Evolutionary conservation across 164 flowering plant species (phyloP), one percentile per base, ranked within the genome.

Genomic region (Vitis amurensis): DNA sequence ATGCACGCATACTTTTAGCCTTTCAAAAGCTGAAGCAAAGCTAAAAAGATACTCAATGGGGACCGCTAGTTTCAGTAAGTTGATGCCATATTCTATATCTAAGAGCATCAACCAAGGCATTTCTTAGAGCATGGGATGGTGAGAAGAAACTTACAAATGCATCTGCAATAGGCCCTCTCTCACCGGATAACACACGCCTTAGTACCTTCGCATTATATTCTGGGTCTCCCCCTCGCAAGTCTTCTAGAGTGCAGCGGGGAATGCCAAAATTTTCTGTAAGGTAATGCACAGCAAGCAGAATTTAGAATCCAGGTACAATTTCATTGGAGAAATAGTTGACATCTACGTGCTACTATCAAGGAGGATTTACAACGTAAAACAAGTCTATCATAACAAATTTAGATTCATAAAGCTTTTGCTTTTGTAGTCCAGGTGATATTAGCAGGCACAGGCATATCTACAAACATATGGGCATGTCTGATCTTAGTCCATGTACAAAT

Each of bases 151-250:
- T 53, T 53, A 53, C 56, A 53, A 53, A 53, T 53, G 16, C 56
- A 23, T 23, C 56, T 1, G n/a, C 56, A 53, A 53, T 53, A 13
- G 56, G 56, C 11, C 56, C 56, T 53, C 16, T 53, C 15, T 53
- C 56, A 53, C 56, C 56, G n/a, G 56, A 53, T n/a, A 53, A n/a
- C n/a, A 53, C 56, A 53, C 56, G 56, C 56, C 15, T 14, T n/a
- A 53, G 56, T 14, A 53, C 56, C 56, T 14, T 7, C 1, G 56
- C 56, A 53, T 53, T 53, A 14, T 53, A 53, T 53, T 53, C n/a
- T 15, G 56, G 16, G 56, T n/a, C 16, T 11, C 56, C 56, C 14
- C 56, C 56, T 53, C n/a, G 56, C 56, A 53, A 12, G n/a, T 53
- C 15, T 53, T 13, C 56, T 13, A 53, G n/a, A 53, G 56, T 53